Evolutionary conservation across 768 basidiomycete genomes (phyloP), one percentile per base, ranked within the genome.

Genomic region (Pleurotus citrinopileatus): DNA sequence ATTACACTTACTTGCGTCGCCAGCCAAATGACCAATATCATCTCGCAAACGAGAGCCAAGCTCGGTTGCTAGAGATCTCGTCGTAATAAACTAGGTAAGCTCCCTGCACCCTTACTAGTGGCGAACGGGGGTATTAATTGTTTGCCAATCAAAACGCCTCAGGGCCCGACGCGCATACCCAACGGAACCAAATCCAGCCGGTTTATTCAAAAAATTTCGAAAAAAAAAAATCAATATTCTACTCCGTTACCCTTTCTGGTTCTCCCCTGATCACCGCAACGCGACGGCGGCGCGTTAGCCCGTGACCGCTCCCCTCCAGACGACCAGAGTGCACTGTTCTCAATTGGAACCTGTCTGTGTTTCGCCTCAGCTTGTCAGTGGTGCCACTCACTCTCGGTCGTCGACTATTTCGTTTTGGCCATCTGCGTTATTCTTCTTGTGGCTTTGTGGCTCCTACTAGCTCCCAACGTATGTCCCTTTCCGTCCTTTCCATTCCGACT

Each of bases 351-450:
- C 20, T 51, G 20, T 51, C 48, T 19, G 34, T 28, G 8, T 28
- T 17, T 26, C 23, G 29, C 46, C 46, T 59, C 57, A 27, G 56
- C 61, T 53, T 59, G 61, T 64, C 62, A 57, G 64, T 68, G 60
- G 59, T 63, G 59, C 61, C 56, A 54, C 57, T 58, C 64, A 57
- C 56, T 68, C 63, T 59, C 57, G 59, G 59, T 66, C 65, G 61
- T 65, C 65, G 61, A 66, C 62, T 58, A 58, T 63, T 62, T n/a
- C n/a, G 60, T 48, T 52, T 58, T 55, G 59, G 53, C 59, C 60
- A 60, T 50, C 59, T 61, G 58, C 63, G 59, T 61, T 43, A 59
- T 58, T 52, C 55, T 55, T 58, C 10, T 54, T 48, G 54, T 59
- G 61, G 55, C 53, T 62, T 48, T 54, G 58, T 54, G 45, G 47